Evolutionary conservation across 306 rosid species (phyloP), one percentile per base, ranked within the genome.

Genomic region (Lathyrus aphaca): DNA sequence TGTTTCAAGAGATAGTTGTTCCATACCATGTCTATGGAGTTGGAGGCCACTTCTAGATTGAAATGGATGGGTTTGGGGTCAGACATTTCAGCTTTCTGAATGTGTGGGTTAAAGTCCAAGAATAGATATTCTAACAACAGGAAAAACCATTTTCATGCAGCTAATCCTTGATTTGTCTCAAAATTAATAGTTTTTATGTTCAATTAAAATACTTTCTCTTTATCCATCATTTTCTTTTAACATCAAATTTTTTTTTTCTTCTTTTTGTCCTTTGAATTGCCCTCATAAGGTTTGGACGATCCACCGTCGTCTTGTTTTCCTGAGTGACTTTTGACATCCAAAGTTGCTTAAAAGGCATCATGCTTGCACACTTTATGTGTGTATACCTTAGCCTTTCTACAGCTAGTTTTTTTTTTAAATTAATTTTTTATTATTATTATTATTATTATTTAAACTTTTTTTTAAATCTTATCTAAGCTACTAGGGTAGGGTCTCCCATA

Each of bases 11-110:
- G 48, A 67, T 64, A 32, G 38, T 50, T 71, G 68, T 67, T 54
- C 67, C 32, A 27, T 45, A 30, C 27, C 18, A 9, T 61, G 27
- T 61, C 68, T 70, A 59, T 81, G 57, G 32, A 81, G 43, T 64
- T 78, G 57, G 46, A 73, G 44, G 59, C 54, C 39, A 10, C 25
- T n/a, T 37, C 50, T 42, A 56, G 57, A 70, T 55, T 73, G 61
- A 64, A 45, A 37, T 50, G 39, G 48, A 56, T 77, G 69, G 50
- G 39, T 64, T 39, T 64, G 68, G 63, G 53, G 25, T 32, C 40
- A 49, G 64, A 49, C 49, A 56, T 25, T 62, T 73, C 23, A 14
- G 45, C 60, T 19, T 30, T 79, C 42, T 73, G 48, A 73, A 64
- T 40, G 70, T 4, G 39, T 64, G 40, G 40, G 51, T 46, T 55